These are phyloP conservation scores for Garcileccinum viscosum DNA, from an alignment of 1,284 basidiomycete genomes.

Conservation along the genomic window DNA sequence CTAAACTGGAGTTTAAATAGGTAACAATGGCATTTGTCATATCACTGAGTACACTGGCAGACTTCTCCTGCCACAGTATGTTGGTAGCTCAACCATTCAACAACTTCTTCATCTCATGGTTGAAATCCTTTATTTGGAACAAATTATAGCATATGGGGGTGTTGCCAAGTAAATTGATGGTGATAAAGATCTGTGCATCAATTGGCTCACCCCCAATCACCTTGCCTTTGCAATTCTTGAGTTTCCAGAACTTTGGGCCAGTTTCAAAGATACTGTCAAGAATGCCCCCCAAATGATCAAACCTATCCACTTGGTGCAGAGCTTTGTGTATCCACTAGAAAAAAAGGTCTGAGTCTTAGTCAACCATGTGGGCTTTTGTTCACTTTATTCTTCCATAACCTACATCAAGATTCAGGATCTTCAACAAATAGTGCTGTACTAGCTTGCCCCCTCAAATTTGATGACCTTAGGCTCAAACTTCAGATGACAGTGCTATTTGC, in stretches of 20 bases:
- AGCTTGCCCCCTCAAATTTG: too few relatives aligned
- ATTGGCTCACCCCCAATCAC: slow-evolving; percentile 26
- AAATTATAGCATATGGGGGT: slow-evolving; percentile 28
- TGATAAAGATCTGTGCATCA: slow-evolving; percentile 25
- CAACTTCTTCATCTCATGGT: background rate
- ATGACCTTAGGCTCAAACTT: too few relatives aligned
- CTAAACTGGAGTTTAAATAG: too few relatives aligned
- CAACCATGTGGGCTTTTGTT: too few relatives aligned
- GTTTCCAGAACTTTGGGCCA: slow-evolving; percentile 15
- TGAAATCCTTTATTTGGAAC: slow-evolving; percentile 15
- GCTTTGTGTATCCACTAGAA: slow-evolving; percentile 3
- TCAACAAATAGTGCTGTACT: too few relatives aligned
- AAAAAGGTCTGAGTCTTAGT: background rate
- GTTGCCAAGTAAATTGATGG: slow-evolving; percentile 34
- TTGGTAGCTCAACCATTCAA: slow-evolving; percentile 2
- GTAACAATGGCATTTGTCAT: too few relatives aligned
- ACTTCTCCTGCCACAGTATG: slow-evolving; percentile 9
- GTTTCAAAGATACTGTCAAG: slow-evolving; percentile 15
- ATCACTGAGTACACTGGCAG: background rate
- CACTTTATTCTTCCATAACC: background rate
- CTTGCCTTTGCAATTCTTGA: slow-evolving; percentile 2
- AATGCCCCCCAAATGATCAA: slow-evolving; percentile 11
- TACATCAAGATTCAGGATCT: too few relatives aligned
- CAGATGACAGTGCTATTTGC: too few relatives aligned
- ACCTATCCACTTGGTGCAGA: background rate